These are phyloP conservation scores for Cadophora sp. DNA, from an alignment of 2,329 filamentous ascomycete species.

Conservation along the genomic window DNA sequence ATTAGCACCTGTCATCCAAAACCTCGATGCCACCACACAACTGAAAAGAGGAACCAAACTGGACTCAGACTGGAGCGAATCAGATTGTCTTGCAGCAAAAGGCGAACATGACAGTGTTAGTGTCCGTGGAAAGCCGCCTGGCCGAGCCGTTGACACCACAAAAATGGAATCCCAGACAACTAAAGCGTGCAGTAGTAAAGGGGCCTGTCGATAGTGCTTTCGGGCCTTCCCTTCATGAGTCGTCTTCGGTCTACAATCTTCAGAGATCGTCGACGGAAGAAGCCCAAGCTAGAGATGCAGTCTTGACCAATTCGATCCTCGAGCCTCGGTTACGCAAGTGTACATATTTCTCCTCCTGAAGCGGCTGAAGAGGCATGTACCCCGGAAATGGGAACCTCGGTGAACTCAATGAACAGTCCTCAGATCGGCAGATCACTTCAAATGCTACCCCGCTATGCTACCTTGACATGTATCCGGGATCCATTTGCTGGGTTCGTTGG, in stretches of 20 bases:
- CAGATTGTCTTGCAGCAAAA: background rate
- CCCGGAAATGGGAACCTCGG: conserved; percentile 10
- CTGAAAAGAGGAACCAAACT: background rate
- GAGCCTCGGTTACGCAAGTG: background rate
- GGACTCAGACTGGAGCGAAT: background rate
- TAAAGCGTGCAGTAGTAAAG: conserved; percentile 11
- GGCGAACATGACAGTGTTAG: conserved; percentile 9
- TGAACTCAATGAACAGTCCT: conserved; percentile 14
- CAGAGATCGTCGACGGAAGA: background rate
- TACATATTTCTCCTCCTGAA: background rate
- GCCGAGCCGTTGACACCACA: conserved; percentile 8
- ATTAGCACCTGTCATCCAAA: background rate
- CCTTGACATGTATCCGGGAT: background rate
- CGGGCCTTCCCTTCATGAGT: conserved; percentile 4
- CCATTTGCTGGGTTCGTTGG: conserved; percentile 2
- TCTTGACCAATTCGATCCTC: background rate
- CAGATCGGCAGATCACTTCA: conserved; percentile 20
- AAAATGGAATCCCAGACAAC: background rate
- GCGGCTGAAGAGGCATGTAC: background rate
- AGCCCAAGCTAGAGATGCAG: background rate
- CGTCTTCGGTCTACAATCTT: background rate
- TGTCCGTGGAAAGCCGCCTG: background rate
- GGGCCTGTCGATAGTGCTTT: conserved; percentile 4
- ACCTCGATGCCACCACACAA: background rate
- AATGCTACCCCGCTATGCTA: background rate